These are phyloP conservation scores for Immersiporthe knoxdaviesiana DNA, from an alignment of 2,329 filamentous ascomycete genomes.

Conservation along the genomic window DNA sequence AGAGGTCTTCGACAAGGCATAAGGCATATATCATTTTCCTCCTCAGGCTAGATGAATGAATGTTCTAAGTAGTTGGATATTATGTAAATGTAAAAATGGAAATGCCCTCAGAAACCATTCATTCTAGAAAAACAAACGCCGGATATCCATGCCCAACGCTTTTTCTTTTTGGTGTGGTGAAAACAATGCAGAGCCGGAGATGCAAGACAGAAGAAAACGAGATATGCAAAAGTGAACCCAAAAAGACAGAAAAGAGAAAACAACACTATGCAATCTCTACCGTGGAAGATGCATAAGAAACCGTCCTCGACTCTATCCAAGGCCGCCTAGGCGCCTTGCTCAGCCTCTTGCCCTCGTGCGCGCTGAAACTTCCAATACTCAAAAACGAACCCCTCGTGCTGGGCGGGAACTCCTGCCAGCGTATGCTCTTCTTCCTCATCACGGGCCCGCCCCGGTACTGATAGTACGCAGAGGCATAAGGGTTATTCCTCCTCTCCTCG, in stretches of 20 bases:
- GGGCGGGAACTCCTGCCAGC: conserved; percentile 30
- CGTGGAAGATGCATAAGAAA: conserved; percentile 24
- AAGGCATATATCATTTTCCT: background rate
- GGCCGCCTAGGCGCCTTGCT: conserved; percentile 27
- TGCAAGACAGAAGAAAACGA: background rate
- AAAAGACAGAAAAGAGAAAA: background rate
- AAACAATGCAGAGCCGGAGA: background rate
- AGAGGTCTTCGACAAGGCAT: too few species aligned
- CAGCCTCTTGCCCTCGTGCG: conserved; percentile 27
- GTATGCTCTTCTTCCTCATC: conserved; percentile 25
- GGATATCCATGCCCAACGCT: conserved; percentile 5
- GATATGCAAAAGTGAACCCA: background rate
- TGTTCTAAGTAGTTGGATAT: background rate
- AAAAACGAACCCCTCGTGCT: conserved; percentile 25
- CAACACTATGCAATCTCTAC: background rate
- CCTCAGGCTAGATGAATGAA: background rate
- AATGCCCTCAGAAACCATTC: background rate
- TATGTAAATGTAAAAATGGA: background rate
- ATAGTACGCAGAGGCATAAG: background rate
- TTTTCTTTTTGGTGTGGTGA: background rate
- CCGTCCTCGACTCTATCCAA: conserved; percentile 27
- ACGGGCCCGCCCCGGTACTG: conserved; percentile 10
- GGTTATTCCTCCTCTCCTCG: conserved; percentile 9
- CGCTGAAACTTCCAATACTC: conserved; percentile 9
- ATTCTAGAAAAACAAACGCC: background rate